These are phyloP conservation scores for Hylodesmum podocarpum DNA, from an alignment of 306 rosid species.

Conservation along the genomic window DNA sequence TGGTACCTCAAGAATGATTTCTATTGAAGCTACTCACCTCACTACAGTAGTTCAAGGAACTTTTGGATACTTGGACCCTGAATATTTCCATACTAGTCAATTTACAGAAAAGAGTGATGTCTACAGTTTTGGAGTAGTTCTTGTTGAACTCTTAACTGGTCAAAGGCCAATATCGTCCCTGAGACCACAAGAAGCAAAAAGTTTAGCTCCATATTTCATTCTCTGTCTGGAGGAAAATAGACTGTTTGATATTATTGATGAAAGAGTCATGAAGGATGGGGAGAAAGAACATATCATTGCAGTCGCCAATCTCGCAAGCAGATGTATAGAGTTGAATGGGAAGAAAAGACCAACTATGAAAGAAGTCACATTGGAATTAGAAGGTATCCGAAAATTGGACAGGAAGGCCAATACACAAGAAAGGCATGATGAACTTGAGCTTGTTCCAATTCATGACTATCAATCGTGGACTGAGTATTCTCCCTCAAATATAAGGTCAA, in stretches of 20 bases:
- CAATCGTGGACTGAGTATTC: background rate
- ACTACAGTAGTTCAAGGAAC: conserved; percentile 35
- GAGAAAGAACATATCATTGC: conserved; percentile 11
- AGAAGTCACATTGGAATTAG: conserved; percentile 43
- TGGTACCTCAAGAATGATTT: conserved; percentile 31
- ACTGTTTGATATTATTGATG: conserved; percentile 5
- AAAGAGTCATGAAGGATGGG: conserved; percentile 6
- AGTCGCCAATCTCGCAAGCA: conserved; percentile 40
- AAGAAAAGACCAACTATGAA: conserved; percentile 43
- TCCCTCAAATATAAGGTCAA: background rate
- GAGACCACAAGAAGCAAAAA: background rate
- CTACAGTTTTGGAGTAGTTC: conserved; percentile 33
- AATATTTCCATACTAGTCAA: conserved; percentile 36
- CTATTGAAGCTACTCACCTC: conserved; percentile 35
- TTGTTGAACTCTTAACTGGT: conserved; percentile 31
- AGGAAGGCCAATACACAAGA: background rate
- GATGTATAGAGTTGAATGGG: conserved; percentile 40
- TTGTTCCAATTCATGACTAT: background rate
- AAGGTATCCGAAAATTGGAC: conserved; percentile 8
- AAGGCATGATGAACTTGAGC: conserved; percentile 16
- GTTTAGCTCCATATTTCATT: background rate
- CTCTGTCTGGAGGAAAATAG: background rate
- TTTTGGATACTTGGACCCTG: conserved; percentile 40
- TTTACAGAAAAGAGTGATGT: conserved; percentile 42
- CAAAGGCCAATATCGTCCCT: conserved; percentile 15